phyloP scores from a whole-genome alignment of 257 asterid species.

The Cordia subcordata region DNA sequence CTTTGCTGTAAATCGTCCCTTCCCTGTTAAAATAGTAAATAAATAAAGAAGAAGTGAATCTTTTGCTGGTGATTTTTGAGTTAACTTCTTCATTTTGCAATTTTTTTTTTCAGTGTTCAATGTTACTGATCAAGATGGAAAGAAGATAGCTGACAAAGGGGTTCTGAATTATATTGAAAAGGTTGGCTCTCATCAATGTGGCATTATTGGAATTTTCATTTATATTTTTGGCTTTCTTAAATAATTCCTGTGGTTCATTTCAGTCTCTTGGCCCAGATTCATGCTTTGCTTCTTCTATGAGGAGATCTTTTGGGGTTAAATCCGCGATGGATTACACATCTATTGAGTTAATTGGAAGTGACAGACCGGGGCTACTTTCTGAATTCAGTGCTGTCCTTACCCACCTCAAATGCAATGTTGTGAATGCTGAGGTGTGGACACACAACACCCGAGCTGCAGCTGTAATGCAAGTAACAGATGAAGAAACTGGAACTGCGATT shows the following conservation, averaged over 20 bases:
- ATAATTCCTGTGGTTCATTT: conserved; percentile 25
- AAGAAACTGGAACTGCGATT: conserved; percentile 54
- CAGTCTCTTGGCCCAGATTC: conserved; percentile 99
- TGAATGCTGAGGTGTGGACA: conserved; percentile 97
- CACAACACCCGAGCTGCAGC: conserved; percentile 97
- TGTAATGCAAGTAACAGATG: conserved; percentile 89
- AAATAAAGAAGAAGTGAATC: too few species aligned
- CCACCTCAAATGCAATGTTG: conserved; percentile 81
- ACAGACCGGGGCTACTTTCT: conserved; percentile 94
- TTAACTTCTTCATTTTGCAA: neutral
- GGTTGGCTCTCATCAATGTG: conserved; percentile 40
- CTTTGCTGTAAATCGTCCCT: neutral
- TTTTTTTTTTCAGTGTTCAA: conserved; percentile 62
- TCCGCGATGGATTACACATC: conserved; percentile 69
- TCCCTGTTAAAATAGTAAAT: too few species aligned
- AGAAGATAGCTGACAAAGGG: conserved; percentile 79
- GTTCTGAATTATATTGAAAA: conserved; percentile 70
- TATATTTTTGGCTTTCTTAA: conserved; percentile 17
- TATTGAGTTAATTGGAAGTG: conserved; percentile 84
- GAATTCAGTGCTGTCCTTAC: conserved; percentile 97
- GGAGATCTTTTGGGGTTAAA: conserved; percentile 81
- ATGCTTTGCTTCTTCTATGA: conserved; percentile 87
- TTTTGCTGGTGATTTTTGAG: conserved; percentile 8
- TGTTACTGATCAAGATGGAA: conserved; percentile 81
- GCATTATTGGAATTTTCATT: conserved; percentile 8